Conservation (phyloP, 2,329 filamentous ascomycete genomes). For the Leptographium wingfieldii region DNA sequence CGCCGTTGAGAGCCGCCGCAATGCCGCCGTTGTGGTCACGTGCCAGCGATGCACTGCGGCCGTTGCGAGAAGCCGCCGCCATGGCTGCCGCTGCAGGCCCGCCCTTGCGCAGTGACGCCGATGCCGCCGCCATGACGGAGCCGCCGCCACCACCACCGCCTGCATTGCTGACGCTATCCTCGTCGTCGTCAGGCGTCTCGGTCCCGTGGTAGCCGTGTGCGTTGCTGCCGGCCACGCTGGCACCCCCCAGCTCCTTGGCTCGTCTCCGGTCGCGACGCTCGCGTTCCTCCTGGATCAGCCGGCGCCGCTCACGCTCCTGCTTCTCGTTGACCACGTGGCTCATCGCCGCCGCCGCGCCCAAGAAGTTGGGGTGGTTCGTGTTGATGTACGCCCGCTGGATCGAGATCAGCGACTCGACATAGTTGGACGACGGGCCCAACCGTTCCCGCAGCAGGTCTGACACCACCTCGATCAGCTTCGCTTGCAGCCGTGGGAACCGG, state of each 20-base stretch:
- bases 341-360: conserved; percentile 94
- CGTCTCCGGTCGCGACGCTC: conserved; percentile 74
- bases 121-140: conserved; percentile 9
- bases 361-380: conserved; percentile 97
- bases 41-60: conserved; percentile 70
- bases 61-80: conserved; percentile 47
- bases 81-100: conserved; percentile 47
- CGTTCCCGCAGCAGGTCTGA: conserved; percentile 89
- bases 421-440: conserved; percentile 74
- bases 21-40: conserved; percentile 57
- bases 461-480: conserved; percentile 94
- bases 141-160: conserved; percentile 28
- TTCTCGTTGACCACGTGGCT: conserved; percentile 89
- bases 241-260: conserved; percentile 60
- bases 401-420: conserved; percentile 92
- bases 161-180: conserved; percentile 47
- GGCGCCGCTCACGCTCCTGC: conserved; percentile 84
- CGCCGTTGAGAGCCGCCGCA: conserved; percentile 53
- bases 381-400: conserved; percentile 99
- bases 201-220: conserved; percentile 29
- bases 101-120: neutral
- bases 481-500: conserved; percentile 83
- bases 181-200: conserved; percentile 42
- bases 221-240: conserved; percentile 41
- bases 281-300: conserved; percentile 66